phyloP scores from a whole-genome alignment of 495 filamentous ascomycete species.

The Usnea hakonensis region DNA sequence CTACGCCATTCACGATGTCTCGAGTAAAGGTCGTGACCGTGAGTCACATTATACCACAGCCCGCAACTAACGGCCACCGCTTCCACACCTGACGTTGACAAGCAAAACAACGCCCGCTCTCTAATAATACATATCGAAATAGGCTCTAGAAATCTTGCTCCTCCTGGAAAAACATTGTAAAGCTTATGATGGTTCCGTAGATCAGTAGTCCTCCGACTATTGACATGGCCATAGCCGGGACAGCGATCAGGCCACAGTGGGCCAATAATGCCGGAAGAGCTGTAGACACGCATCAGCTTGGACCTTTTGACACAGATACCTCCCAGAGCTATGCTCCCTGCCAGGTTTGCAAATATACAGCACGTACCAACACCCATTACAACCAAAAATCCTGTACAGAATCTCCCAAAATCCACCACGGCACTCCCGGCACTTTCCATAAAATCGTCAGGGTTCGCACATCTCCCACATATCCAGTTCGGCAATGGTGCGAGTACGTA shows the following conservation, averaged over 20 bases:
- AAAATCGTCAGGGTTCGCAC: conserved; percentile 93
- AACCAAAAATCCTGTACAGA: conserved; percentile 93
- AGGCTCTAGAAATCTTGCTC: conserved; percentile 67
- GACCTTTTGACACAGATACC: background rate
- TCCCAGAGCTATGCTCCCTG: background rate
- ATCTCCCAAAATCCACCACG: conserved; percentile 83
- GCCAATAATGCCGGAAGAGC: conserved; percentile 88
- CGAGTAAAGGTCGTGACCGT: background rate
- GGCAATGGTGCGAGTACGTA: conserved; percentile 90
- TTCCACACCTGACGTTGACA: background rate
- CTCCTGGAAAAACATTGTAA: conserved; percentile 96
- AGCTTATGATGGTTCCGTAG: conserved; percentile 96
- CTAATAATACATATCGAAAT: conserved; percentile 2
- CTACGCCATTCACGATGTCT: background rate
- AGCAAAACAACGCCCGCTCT: background rate
- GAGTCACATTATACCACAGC: background rate
- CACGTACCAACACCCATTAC: conserved; percentile 92
- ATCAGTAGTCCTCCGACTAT: conserved; percentile 87
- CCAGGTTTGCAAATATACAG: background rate
- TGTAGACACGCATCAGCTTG: conserved; percentile 29
- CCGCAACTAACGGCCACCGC: background rate
- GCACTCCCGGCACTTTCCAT: conserved; percentile 76
- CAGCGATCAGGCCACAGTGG: conserved; percentile 68
- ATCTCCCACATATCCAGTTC: conserved; percentile 87
- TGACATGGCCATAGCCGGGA: conserved; percentile 92